phyloP scores from a whole-genome alignment of 768 basidiomycete genomes.

The Tubosaeta brunneosetosa region DNA sequence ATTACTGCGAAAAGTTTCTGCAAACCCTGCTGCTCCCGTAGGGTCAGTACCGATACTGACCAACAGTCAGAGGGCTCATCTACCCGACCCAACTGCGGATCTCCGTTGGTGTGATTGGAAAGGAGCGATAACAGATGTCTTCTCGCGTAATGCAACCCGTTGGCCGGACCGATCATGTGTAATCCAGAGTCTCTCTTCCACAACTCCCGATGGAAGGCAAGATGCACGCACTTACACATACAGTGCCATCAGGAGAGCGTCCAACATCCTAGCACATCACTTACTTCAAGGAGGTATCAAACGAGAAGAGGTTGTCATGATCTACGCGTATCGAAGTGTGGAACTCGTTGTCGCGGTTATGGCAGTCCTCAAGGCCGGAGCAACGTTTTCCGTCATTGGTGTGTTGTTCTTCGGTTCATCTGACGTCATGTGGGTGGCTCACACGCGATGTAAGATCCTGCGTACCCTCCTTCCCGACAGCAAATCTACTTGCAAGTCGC shows the following conservation, averaged over 20 bases:
- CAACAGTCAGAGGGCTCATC: conserved; percentile 54
- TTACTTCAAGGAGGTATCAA: conserved; percentile 24
- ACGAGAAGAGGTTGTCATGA: conserved; percentile 95
- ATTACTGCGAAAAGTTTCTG: conserved; percentile 66
- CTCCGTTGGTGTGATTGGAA: conserved; percentile 98
- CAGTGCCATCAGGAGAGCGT: too few species aligned
- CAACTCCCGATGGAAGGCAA: too few species aligned
- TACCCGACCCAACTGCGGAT: conserved; percentile 84
- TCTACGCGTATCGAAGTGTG: conserved; percentile 37
- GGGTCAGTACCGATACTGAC: conserved; percentile 82
- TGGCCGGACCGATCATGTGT: conserved; percentile 87
- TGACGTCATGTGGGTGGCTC: too few species aligned
- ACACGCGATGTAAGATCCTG: too few species aligned
- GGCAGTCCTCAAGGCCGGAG: too few species aligned
- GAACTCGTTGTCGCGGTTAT: too few species aligned
- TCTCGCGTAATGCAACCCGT: conserved; percentile 77
- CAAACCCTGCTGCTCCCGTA: conserved; percentile 62
- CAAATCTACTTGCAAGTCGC: too few species aligned
- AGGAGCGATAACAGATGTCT: conserved; percentile 94
- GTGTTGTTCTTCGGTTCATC: too few species aligned
- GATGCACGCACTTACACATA: too few species aligned
- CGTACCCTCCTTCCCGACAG: too few species aligned
- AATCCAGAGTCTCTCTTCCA: conserved; percentile 62
- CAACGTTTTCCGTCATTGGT: too few species aligned
- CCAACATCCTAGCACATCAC: too few species aligned